These are phyloP conservation scores for Penicillium frequentans DNA, from an alignment of 2,329 filamentous ascomycete genomes.

Conservation along the genomic window DNA sequence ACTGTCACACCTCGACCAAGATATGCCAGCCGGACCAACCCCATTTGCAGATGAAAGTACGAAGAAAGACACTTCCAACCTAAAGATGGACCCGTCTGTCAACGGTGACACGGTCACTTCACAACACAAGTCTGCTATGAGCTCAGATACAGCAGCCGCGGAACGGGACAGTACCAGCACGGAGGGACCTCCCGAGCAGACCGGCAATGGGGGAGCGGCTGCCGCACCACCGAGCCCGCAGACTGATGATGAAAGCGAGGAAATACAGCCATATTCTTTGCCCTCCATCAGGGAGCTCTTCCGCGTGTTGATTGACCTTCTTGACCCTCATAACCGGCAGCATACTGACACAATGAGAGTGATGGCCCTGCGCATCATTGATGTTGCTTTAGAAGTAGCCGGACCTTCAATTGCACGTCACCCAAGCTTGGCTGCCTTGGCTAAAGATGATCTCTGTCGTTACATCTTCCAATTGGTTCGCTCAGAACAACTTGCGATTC, in stretches of 20 bases:
- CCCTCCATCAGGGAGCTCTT: conserved; percentile 95
- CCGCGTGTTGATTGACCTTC: conserved; percentile 84
- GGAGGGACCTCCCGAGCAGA: conserved; percentile 35
- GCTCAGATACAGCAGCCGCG: conserved; percentile 35
- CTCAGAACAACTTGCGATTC: conserved; percentile 92
- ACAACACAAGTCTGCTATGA: conserved; percentile 46
- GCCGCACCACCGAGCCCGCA: conserved; percentile 36
- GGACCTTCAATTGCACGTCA: conserved; percentile 93
- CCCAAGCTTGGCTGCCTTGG: conserved; percentile 80
- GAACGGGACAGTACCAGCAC: conserved; percentile 34
- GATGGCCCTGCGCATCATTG: conserved; percentile 95
- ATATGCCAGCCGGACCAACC: conserved; percentile 66
- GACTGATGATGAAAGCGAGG: conserved; percentile 52
- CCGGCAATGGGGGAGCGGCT: conserved; percentile 33
- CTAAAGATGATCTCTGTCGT: conserved; percentile 89
- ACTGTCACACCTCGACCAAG: conserved; percentile 80
- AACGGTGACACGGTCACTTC: conserved; percentile 64
- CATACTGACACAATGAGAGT: conserved; percentile 95
- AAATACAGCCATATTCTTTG: conserved; percentile 80
- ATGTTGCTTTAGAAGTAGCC: conserved; percentile 93
- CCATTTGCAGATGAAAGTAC: conserved; percentile 58
- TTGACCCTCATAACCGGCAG: conserved; percentile 89
- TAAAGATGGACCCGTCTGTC: conserved; percentile 81
- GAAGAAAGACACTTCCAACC: conserved; percentile 62
- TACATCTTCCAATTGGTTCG: conserved; percentile 95